These are phyloP conservation scores for Xylaria hypoxylon DNA, from an alignment of 2,329 filamentous ascomycete species.

Conservation along the genomic window DNA sequence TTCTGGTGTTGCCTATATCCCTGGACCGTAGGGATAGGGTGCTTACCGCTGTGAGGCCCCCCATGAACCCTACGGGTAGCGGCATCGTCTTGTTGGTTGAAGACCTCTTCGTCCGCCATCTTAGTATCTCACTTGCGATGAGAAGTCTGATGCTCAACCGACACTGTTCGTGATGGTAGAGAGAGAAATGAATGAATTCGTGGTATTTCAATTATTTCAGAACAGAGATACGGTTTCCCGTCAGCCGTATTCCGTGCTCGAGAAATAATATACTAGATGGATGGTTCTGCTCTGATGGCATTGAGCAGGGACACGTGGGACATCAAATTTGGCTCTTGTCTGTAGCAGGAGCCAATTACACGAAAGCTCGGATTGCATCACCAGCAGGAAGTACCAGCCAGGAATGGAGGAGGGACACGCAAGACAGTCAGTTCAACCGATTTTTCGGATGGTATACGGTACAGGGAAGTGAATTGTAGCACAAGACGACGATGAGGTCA, in stretches of 20 bases:
- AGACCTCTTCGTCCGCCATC: constrained; percentile 40
- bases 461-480: constrained; percentile 28
- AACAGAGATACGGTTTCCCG: background rate
- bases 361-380: constrained; percentile 3
- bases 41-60: constrained; percentile 45
- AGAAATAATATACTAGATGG: background rate
- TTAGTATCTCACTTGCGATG: background rate
- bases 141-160: background rate
- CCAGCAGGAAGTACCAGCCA: constrained; percentile 11
- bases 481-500: constrained; percentile 37
- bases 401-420: constrained; percentile 4
- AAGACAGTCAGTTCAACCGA: background rate
- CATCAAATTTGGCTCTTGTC: background rate
- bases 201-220: background rate
- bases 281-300: constrained; percentile 12
- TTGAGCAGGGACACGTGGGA: constrained; percentile 11
- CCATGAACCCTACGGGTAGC: constrained; percentile 38
- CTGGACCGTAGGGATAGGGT: constrained; percentile 59
- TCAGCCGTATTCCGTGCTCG: background rate
- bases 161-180: background rate
- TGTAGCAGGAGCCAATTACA: constrained; percentile 12
- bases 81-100: constrained; percentile 37
- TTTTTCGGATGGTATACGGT: background rate
- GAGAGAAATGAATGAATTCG: background rate
- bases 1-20: constrained; percentile 61